phyloP scores from a whole-genome alignment of 805 yeast genomes.

The Candida maesae region DNA sequence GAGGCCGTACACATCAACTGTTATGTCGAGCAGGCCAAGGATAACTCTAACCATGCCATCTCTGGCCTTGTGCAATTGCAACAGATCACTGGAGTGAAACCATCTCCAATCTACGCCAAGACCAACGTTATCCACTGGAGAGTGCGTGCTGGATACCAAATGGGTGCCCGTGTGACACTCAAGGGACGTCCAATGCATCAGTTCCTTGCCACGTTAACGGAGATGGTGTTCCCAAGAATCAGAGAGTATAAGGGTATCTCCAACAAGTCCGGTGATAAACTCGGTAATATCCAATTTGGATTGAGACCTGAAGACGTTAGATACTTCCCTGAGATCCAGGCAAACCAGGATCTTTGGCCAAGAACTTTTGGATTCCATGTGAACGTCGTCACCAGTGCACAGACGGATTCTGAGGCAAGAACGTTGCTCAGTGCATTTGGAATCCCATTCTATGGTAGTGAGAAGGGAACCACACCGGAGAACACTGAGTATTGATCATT shows the following conservation, averaged over 20 bases:
- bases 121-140: conserved; percentile 84
- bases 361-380: conserved; percentile 81
- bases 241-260: conserved; percentile 82
- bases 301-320: conserved; percentile 71
- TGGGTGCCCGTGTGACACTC: conserved; percentile 84
- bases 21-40: conserved; percentile 68
- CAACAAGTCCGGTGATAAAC: conserved; percentile 73
- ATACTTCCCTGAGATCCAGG: conserved; percentile 90
- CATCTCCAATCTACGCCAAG: conserved; percentile 67
- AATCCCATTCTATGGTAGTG: conserved; percentile 65
- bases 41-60: conserved; percentile 66
- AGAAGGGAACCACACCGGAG: conserved; percentile 31
- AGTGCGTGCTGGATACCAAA: conserved; percentile 78
- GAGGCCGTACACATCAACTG: conserved; percentile 69
- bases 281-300: conserved; percentile 86
- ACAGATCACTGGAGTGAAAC: conserved; percentile 91
- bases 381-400: conserved; percentile 82
- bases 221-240: conserved; percentile 88
- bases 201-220: conserved; percentile 81
- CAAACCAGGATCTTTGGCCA: conserved; percentile 87
- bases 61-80: conserved; percentile 78
- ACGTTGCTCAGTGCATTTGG: conserved; percentile 78
- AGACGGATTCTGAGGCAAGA: conserved; percentile 87
- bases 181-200: conserved; percentile 81
- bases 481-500: conserved; percentile 21